Evolutionary conservation across 495 filamentous ascomycete genomes (phyloP).

Genomic region (Letharia columbiana): DNA sequence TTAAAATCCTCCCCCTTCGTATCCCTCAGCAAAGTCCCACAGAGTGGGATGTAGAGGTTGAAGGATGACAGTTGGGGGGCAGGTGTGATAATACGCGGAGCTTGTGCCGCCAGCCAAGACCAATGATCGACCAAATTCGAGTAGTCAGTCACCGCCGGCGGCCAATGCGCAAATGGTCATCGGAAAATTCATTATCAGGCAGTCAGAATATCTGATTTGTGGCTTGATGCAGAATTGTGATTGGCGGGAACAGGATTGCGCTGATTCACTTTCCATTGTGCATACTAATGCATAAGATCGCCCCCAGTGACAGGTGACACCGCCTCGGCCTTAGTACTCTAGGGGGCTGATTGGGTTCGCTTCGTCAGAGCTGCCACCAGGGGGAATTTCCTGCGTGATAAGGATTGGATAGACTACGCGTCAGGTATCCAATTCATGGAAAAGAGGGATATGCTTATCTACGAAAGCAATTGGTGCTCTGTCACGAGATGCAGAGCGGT

Average conservation of each 20-base stretch:
- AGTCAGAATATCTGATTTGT: constrained; percentile 1
- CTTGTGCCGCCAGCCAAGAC: constrained; percentile 2
- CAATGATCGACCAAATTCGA: background rate
- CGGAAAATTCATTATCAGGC: constrained; percentile 7
- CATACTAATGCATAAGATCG: background rate
- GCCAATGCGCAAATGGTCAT: background rate
- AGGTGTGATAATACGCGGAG: background rate
- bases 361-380: constrained; percentile 9
- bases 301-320: background rate
- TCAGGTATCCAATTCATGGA: too few relatives aligned
- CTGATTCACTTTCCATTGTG: background rate
- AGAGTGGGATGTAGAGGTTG: background rate
- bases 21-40: constrained; percentile 6
- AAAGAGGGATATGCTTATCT: background rate
- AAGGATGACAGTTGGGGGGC: background rate
- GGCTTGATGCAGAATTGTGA: background rate
- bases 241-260: constrained; percentile 4
- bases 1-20: background rate
- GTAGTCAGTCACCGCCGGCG: background rate
- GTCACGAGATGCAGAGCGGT: background rate
- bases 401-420: background rate
- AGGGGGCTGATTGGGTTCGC: constrained; percentile 9
- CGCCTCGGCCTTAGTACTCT: background rate
- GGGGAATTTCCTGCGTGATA: background rate
- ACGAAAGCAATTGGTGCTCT: background rate